These are phyloP conservation scores for Kandelia obovata DNA, from an alignment of 345 rosid species.

Conservation along the genomic window DNA sequence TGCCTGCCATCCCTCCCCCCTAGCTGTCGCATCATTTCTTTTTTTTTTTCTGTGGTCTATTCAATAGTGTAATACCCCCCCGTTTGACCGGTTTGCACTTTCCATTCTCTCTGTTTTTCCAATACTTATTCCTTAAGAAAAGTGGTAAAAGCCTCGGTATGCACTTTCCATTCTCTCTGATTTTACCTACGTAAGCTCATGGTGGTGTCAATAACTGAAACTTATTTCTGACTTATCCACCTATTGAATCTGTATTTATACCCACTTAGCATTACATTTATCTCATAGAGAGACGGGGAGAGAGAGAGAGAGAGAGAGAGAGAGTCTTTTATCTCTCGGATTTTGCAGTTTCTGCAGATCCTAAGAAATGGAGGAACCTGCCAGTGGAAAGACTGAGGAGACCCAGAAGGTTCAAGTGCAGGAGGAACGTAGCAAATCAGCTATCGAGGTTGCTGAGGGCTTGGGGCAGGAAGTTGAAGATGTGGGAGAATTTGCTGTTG, in stretches of 20 bases:
- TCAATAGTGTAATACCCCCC: too few species aligned
- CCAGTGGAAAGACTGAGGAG: constrained; percentile 23
- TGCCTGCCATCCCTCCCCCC: too few species aligned
- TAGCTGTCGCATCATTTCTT: too few species aligned
- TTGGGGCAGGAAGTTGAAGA: constrained; percentile 14
- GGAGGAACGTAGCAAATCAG: constrained; percentile 10
- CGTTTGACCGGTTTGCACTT: too few species aligned
- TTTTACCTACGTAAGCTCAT: background rate
- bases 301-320: constrained; percentile 6
- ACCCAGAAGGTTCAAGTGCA: constrained; percentile 16
- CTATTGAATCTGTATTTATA: too few species aligned
- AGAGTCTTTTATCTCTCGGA: background rate
- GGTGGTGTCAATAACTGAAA: background rate
- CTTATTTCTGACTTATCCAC: background rate
- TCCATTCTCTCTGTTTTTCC: too few species aligned
- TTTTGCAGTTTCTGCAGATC: constrained; percentile 1
- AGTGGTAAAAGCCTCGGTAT: too few species aligned
- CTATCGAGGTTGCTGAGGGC: constrained; percentile 12
- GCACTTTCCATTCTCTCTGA: background rate
- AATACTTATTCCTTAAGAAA: too few species aligned
- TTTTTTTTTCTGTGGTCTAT: too few species aligned
- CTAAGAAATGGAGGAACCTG: constrained; percentile 26
- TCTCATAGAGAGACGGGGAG: too few species aligned
- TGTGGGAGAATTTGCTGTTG: constrained; percentile 11
- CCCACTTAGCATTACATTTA: too few species aligned